Evolutionary conservation across 2,329 filamentous ascomycete genomes (phyloP), one percentile per base, ranked within the genome.

Genomic region (Metarhizium guizhouense): DNA sequence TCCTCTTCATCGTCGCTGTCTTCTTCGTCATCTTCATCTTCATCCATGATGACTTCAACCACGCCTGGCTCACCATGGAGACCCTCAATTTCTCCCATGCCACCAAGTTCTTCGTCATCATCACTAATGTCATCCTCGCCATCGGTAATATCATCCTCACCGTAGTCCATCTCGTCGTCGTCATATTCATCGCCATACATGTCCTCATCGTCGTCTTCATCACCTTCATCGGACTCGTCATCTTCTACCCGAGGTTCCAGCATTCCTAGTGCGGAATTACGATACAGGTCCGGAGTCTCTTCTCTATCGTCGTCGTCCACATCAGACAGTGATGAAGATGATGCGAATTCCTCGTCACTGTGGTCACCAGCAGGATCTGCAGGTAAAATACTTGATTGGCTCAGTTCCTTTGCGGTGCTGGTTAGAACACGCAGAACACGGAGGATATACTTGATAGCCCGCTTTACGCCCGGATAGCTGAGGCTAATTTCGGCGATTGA

Each of bases 401-500:
- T 97, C 40, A 99, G 75, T 56, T 88, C 82, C 59, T 95, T 88
- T 2, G 91, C 94, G 11, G 92, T 93, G 60, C 87, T 87, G 0
- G 93, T 96, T 45, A 99, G 76, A 55, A 88, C 85, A 64, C 93
- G 90, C 25, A 99, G 78, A 3, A 95, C 93, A 42, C 90, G 87
- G 49, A 99, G 78, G 54, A 99, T 96, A 70, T 96, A 95, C 74
- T 97, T 99, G 65, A 99, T 90, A 14, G 92, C 92, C 50, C 92
- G 85, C 75, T 95, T 96, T 16, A 95, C 89, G 30, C 89, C 87
- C 0, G 93, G 92, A 70, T 95, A 96, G 62, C 95, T 95, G 58
- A 99, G 82, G 68, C 96, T 94, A 57, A 99, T 87, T 64, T 99
- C 95, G 18, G 94, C 90, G 63, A 99, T 92, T 1, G 95, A 95